Evolutionary conservation across 768 basidiomycete species (phyloP).

Genomic region (Dacryopinax spathularia): DNA sequence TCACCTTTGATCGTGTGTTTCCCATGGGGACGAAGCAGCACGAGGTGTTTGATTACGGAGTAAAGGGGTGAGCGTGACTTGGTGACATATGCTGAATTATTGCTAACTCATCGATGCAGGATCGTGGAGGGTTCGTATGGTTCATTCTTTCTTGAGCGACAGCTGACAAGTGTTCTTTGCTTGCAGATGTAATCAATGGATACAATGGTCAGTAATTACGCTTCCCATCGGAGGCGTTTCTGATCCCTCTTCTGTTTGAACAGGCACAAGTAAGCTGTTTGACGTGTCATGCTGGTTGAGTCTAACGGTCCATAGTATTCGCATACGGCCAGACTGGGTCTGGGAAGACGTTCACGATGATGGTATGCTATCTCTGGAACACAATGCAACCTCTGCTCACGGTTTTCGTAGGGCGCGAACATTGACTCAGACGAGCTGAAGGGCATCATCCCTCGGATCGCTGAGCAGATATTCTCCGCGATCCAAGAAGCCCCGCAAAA

Average conservation of each 20-base stretch:
- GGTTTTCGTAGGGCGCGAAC: conserved; percentile 64
- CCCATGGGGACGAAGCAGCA: conserved; percentile 79
- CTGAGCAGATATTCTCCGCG: conserved; percentile 96
- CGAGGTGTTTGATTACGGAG: conserved; percentile 96
- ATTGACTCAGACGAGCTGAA: conserved; percentile 88
- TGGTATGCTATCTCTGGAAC: conserved; percentile 39
- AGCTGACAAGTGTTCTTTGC: conserved; percentile 6
- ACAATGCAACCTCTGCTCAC: conserved; percentile 10
- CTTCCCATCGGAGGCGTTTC: conserved; percentile 16
- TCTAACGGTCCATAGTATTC: conserved; percentile 10
- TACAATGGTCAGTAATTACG: conserved; percentile 91
- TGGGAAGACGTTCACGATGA: conserved; percentile 95
- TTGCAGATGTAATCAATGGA: conserved; percentile 88
- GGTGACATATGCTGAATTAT: conserved; percentile 9
- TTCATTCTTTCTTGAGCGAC: background rate
- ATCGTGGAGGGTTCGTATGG: conserved; percentile 66
- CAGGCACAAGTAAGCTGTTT: background rate
- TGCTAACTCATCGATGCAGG: conserved; percentile 28
- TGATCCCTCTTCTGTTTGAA: background rate
- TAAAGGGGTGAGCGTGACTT: conserved; percentile 64
- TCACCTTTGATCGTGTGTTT: conserved; percentile 95
- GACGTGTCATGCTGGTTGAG: background rate
- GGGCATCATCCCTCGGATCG: conserved; percentile 95
- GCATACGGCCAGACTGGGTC: conserved; percentile 75
- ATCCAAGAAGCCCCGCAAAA: conserved; percentile 91